phyloP scores from a whole-genome alignment of 1,284 basidiomycete genomes.

The Ganoderma lingzhi region DNA sequence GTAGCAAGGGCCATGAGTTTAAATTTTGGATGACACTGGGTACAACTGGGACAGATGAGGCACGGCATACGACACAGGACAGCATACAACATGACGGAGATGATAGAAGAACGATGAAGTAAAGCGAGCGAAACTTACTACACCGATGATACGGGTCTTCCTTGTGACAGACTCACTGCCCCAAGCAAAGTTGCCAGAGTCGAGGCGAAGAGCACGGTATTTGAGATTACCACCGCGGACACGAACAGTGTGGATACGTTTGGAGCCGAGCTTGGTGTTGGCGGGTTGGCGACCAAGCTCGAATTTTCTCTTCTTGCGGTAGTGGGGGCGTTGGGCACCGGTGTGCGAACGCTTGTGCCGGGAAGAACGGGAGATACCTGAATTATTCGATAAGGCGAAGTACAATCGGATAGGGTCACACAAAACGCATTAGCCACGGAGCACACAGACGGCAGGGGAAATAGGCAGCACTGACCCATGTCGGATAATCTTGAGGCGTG shows the following conservation, averaged over 20 bases:
- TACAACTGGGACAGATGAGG: not conserved
- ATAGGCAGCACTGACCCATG: slow-evolving; percentile 46
- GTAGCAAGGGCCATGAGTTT: not conserved
- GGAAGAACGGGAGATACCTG: slow-evolving; percentile 94
- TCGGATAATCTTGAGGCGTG: slow-evolving; percentile 47
- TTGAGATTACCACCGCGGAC: slow-evolving; percentile 94
- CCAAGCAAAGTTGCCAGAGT: slow-evolving; percentile 97
- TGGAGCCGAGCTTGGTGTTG: slow-evolving; percentile 92
- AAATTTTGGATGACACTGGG: not conserved
- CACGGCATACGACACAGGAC: not conserved
- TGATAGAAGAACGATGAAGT: not conserved
- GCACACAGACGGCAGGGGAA: not conserved
- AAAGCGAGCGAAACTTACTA: slow-evolving; percentile 69
- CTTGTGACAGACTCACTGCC: slow-evolving; percentile 90
- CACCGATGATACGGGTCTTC: slow-evolving; percentile 95
- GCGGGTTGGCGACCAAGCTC: slow-evolving; percentile 97
- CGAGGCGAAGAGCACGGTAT: slow-evolving; percentile 93
- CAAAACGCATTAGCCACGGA: slow-evolving; percentile 12
- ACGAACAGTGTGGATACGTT: slow-evolving; percentile 93
- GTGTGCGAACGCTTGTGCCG: slow-evolving; percentile 95
- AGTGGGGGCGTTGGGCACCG: slow-evolving; percentile 93
- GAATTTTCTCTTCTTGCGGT: slow-evolving; percentile 99
- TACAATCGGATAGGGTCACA: slow-evolving; percentile 1
- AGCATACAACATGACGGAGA: not conserved
- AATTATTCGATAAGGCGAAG: not conserved